These are phyloP conservation scores for Penicillium thymicola DNA, from an alignment of 2,329 filamentous ascomycete species.

Conservation along the genomic window DNA sequence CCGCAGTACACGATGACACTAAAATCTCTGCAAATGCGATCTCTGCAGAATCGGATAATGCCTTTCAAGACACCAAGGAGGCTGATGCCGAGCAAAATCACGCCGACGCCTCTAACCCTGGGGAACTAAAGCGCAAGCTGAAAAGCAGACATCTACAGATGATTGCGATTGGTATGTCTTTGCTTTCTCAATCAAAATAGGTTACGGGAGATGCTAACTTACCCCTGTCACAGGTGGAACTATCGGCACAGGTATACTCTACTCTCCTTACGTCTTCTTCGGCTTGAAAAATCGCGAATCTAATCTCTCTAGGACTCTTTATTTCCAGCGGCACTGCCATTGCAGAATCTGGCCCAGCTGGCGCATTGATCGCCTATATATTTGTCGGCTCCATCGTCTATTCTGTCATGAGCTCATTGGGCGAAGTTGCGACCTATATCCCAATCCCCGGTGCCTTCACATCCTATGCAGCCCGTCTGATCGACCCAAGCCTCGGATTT, in stretches of 20 bases:
- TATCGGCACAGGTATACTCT: constrained; percentile 23
- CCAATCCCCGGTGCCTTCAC: constrained; percentile 74
- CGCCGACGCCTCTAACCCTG: constrained; percentile 7
- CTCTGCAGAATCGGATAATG: constrained; percentile 9
- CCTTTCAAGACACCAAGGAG: constrained; percentile 14
- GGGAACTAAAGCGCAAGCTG: constrained; percentile 23
- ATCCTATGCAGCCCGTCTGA: constrained; percentile 69
- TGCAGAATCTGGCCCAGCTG: constrained; percentile 61
- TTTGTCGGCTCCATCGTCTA: constrained; percentile 70
- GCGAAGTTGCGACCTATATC: constrained; percentile 72
- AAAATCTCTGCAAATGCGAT: background rate
- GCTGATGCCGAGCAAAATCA: constrained; percentile 20
- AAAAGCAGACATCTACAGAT: constrained; percentile 26
- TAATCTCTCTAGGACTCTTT: constrained; percentile 56
- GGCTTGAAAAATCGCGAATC: background rate
- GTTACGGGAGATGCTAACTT: constrained; percentile 5
- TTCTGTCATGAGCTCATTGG: constrained; percentile 65
- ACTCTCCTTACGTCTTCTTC: background rate
- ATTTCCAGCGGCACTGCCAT: constrained; percentile 64
- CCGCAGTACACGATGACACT: background rate
- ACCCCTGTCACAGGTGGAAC: constrained; percentile 16
- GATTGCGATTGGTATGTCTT: constrained; percentile 23
- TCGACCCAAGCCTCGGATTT: constrained; percentile 69
- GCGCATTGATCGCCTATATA: constrained; percentile 63
- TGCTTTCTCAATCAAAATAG: background rate